Evolutionary conservation across 2,329 filamentous ascomycete species (phyloP).

Genomic region (Apiospora arundinis): DNA sequence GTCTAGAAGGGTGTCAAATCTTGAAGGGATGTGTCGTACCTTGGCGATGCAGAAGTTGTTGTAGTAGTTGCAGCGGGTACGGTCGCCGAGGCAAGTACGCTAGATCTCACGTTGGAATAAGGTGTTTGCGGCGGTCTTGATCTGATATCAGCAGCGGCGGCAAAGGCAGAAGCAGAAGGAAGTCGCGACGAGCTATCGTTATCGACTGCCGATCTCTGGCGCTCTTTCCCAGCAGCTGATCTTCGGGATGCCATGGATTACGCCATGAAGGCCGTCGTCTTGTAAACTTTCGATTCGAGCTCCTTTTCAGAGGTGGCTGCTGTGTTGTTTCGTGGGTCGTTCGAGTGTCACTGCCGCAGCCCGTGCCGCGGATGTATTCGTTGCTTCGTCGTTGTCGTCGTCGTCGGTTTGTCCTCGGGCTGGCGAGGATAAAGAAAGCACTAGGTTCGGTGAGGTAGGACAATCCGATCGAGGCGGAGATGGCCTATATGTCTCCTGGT

Average conservation of each 20-base stretch:
- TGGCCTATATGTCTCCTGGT: background rate
- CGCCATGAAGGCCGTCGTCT: constrained; percentile 58
- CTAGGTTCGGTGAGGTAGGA: constrained; percentile 7
- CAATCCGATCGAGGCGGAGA: constrained; percentile 1
- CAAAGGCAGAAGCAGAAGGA: constrained; percentile 41
- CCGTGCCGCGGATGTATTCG: background rate
- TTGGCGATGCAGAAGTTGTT: constrained; percentile 33
- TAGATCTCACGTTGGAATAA: constrained; percentile 31
- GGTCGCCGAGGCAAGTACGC: constrained; percentile 33
- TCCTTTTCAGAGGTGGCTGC: background rate
- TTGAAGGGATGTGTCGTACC: constrained; percentile 35
- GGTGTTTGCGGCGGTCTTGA: constrained; percentile 19
- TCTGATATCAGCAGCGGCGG: constrained; percentile 16
- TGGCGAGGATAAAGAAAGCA: background rate
- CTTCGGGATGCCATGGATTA: constrained; percentile 74
- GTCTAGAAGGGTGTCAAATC: background rate
- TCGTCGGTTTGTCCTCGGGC: constrained; percentile 1
- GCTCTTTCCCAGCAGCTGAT: constrained; percentile 50
- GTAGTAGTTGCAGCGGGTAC: constrained; percentile 28
- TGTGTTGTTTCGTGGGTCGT: background rate
- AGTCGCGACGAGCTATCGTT: constrained; percentile 59
- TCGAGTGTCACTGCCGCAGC: background rate
- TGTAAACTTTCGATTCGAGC: constrained; percentile 3
- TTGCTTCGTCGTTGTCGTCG: background rate
- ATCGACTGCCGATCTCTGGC: constrained; percentile 60